phyloP scores from a whole-genome alignment of 2,329 filamentous ascomycete species.

The Zasmidium cellare region DNA sequence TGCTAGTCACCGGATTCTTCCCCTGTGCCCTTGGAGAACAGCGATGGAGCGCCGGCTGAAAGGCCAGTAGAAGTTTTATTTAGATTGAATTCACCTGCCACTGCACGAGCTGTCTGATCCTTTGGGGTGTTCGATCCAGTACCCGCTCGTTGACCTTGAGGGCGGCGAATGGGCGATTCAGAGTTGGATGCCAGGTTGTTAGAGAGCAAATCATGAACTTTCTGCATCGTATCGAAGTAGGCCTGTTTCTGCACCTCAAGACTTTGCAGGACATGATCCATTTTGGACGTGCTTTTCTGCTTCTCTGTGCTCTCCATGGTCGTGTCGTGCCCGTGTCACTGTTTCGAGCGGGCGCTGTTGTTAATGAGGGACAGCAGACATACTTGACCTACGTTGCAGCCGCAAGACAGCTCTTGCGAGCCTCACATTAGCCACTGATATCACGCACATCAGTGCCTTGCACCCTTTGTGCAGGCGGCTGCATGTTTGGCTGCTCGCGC shows the following conservation, averaged over 20 bases:
- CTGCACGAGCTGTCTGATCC: neutral
- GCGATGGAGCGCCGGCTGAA: neutral
- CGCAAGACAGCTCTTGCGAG: neutral
- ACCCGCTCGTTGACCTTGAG: neutral
- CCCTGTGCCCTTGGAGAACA: conserved; percentile 19
- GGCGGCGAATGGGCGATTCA: neutral
- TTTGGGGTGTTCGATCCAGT: neutral
- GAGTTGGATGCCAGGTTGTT: neutral
- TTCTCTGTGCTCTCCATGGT: neutral
- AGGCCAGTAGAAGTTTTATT: neutral
- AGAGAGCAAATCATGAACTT: conserved; percentile 3
- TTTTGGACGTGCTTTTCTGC: neutral
- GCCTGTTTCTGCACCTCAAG: conserved; percentile 5
- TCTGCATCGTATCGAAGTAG: conserved; percentile 3
- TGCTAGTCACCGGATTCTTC: conserved; percentile 38
- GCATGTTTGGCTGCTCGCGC: neutral
- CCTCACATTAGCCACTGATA: neutral
- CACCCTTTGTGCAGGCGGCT: neutral
- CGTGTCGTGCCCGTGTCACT: neutral
- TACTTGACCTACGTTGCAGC: neutral
- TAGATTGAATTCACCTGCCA: neutral
- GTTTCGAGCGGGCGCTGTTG: no score
- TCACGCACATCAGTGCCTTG: neutral
- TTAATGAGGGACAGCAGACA: neutral
- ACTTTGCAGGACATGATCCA: neutral